These are phyloP conservation scores for Cyberlindnera suaveolens DNA, from an alignment of 805 yeast species.

Conservation along the genomic window DNA sequence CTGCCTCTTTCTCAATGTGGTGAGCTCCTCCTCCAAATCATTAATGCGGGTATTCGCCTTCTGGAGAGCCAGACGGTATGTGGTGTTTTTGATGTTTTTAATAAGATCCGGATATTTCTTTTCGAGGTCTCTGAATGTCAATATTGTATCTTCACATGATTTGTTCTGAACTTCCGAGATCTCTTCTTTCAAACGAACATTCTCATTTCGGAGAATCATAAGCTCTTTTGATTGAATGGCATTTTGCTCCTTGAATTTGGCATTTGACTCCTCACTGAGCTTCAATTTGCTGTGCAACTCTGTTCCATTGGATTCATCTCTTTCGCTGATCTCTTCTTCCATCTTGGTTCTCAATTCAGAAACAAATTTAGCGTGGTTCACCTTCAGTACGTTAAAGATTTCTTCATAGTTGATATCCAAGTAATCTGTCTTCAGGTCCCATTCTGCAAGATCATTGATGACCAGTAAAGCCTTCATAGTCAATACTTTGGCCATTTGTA, in stretches of 20 bases:
- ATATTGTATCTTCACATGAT: neutral
- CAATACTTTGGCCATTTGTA: conserved; percentile 4
- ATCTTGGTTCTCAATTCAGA: neutral
- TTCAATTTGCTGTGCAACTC: neutral
- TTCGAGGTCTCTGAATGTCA: conserved; percentile 8
- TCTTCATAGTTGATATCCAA: conserved; percentile 9
- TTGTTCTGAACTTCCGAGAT: neutral
- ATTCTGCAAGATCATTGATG: neutral
- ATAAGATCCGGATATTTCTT: conserved; percentile 4
- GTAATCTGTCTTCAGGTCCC: conserved; percentile 3
- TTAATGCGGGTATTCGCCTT: conserved; percentile 5
- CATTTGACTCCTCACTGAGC: neutral
- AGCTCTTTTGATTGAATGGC: conserved; percentile 1
- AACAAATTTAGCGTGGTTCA: conserved; percentile 1
- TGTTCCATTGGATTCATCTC: neutral
- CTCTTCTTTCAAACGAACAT: conserved; percentile 2
- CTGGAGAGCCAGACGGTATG: conserved; percentile 3
- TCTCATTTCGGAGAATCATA: conserved; percentile 1
- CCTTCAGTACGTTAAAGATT: neutral
- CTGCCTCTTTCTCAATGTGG: neutral
- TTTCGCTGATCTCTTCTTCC: conserved; percentile 1
- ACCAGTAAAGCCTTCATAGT: conserved; percentile 5
- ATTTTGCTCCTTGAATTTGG: neutral
- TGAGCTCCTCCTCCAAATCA: conserved; percentile 2
- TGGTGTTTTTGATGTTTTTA: conserved; percentile 1